These are phyloP conservation scores for Gentiana macrophylla DNA, from an alignment of 257 asterid genomes.

Conservation along the genomic window DNA sequence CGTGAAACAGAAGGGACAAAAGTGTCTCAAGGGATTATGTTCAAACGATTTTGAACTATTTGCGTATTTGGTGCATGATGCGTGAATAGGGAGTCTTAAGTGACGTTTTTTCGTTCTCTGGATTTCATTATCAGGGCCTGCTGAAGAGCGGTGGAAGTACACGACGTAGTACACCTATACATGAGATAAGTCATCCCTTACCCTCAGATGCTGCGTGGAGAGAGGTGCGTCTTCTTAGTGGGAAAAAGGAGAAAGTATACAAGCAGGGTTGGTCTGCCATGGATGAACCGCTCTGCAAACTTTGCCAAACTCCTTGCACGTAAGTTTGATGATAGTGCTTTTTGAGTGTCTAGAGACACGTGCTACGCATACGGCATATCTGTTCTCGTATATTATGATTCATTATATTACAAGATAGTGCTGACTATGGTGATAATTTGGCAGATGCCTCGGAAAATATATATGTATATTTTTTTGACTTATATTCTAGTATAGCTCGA, in stretches of 20 bases:
- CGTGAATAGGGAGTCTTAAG: not conserved
- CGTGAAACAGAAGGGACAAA: not conserved
- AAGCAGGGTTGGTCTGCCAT: slow-evolving; percentile 76
- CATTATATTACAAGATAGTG: too few species aligned
- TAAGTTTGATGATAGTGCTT: slow-evolving; percentile 21
- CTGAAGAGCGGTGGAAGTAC: slow-evolving; percentile 63
- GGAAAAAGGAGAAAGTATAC: slow-evolving; percentile 57
- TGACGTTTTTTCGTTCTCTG: not conserved
- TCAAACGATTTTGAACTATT: not conserved
- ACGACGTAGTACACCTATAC: slow-evolving; percentile 60
- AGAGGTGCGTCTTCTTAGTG: slow-evolving; percentile 38
- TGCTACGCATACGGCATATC: not conserved
- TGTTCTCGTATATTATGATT: not conserved
- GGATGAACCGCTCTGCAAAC: slow-evolving; percentile 95
- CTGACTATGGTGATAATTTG: too few species aligned
- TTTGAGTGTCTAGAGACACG: slow-evolving; percentile 1
- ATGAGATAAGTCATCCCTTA: slow-evolving; percentile 65
- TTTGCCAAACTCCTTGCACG: slow-evolving; percentile 88
- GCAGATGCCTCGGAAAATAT: too few species aligned
- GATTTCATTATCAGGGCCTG: slow-evolving; percentile 49
- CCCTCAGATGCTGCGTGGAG: slow-evolving; percentile 75
- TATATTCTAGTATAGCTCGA: too few species aligned
- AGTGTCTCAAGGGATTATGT: not conserved
- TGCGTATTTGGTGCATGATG: not conserved
- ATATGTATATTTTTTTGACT: too few species aligned